These are phyloP conservation scores for Crucihimalaya himalaica DNA, from an alignment of 345 rosid genomes.

Conservation along the genomic window DNA sequence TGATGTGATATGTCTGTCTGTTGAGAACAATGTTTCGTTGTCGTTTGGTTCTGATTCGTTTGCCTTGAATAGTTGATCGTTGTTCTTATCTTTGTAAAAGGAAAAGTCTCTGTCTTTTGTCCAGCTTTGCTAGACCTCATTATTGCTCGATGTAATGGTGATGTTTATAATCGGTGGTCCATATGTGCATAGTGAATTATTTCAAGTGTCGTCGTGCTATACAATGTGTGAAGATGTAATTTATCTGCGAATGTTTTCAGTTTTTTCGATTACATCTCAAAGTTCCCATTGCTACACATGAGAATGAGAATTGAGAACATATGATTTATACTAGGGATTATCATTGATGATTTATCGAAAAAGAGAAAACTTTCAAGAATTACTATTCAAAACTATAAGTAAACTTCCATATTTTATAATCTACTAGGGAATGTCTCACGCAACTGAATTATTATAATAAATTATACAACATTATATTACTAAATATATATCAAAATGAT, in stretches of 20 bases:
- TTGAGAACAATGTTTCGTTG: slow-evolving; percentile 12
- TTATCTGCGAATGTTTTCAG: no score
- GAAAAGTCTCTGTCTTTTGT: slow-evolving; percentile 26
- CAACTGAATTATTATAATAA: no score
- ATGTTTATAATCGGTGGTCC: slow-evolving; percentile 22
- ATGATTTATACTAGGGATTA: neutral
- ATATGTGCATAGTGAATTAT: slow-evolving; percentile 11
- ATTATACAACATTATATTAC: no score
- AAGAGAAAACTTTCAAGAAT: no score
- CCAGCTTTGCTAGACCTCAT: slow-evolving; percentile 24
- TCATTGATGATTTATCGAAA: no score
- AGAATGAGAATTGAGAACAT: no score
- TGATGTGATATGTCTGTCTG: slow-evolving; percentile 33
- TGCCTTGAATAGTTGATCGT: slow-evolving; percentile 5
- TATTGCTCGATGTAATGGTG: slow-evolving; percentile 19
- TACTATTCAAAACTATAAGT: neutral
- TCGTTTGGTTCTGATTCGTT: slow-evolving; percentile 28
- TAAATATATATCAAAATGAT: no score
- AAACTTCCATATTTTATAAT: neutral
- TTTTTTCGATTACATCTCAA: no score
- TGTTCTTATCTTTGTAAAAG: slow-evolving; percentile 27
- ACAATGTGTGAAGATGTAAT: neutral
- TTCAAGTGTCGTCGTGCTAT: neutral
- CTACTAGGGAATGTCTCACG: no score
- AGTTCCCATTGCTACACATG: no score